Evolutionary conservation across 2,329 filamentous ascomycete species (phyloP), one percentile per base, ranked within the genome.

Genomic region (Fusarium citri): DNA sequence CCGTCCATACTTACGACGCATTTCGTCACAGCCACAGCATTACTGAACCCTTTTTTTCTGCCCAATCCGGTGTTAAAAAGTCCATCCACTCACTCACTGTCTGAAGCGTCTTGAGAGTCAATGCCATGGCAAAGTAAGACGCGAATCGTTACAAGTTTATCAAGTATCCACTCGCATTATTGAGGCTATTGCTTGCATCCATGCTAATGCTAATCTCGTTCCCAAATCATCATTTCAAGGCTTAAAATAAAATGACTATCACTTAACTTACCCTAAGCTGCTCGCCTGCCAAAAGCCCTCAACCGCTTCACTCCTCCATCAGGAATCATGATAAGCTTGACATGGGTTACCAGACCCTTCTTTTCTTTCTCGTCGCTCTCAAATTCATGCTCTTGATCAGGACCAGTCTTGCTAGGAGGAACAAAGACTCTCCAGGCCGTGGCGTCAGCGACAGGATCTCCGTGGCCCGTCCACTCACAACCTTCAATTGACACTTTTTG

Each of bases 221-320:
- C 43, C 54, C 48, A 48, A 34, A 15, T 45, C 49, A 16, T 53
- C 31, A 53, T 37, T 43, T 30, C 16, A 31, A 30, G 48, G 58
- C 59, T 55, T 26, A 37, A 37, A 37, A 37, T 26, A 37, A 37
- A 12, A 37, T 37, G 34, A 12, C 34, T 12, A 64, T 31, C 16
- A 46, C 11, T 11, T 26, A 23, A 22, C 25, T 23, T 41, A 64
- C 64, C 60, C 71, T 75, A 74, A 28, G 59, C 69, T 46, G 66
- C 76, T 54, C 79, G 75, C 72, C 74, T 80, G 23, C 79, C 80
- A 74, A 80, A 80, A 37, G 76, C 78, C 56, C 94, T 88, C 71
- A 98, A 87, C 69, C 94, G 85, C 88, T 97, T 97, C 5, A 98
- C 92, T 25, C 95, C 94, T 34, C 95, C 94, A 80, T 98, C 94